Percentiles rank a stretch among this genome's conserved stretches.
Conservation (phyloP, 139 green algal species). For the Chlorella ohadii region DNA sequence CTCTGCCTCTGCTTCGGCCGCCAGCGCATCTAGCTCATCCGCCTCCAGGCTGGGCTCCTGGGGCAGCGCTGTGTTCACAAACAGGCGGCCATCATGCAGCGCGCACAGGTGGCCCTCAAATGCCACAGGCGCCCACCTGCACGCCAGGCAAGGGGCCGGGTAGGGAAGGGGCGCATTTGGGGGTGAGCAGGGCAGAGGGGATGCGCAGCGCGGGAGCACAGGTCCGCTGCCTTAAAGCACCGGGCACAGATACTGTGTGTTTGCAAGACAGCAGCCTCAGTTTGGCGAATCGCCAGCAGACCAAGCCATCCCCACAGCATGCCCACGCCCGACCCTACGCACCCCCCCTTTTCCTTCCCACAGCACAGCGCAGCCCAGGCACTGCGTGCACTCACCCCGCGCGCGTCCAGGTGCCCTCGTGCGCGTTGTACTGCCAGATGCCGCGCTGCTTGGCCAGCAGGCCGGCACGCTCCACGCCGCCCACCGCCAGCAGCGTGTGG, state of each 20-base stretch:
- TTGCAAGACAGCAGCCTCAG: no score
- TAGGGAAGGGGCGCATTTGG: not conserved
- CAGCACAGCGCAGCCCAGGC: no score
- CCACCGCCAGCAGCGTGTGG: slow-evolving; percentile 16
- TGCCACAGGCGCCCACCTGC: slow-evolving; percentile 11
- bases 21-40: not conserved
- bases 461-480: slow-evolving; percentile 11
- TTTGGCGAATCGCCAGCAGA: no score
- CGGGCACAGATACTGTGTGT: no score
- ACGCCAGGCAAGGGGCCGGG: not conserved
- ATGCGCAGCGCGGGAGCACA: no score
- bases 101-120: slow-evolving; percentile 16
- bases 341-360: no score
- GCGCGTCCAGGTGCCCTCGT: slow-evolving; percentile 8
- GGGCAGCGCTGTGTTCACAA: not conserved
- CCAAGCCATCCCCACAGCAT: no score
- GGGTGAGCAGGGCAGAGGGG: no score
- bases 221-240: no score
- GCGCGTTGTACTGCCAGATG: slow-evolving; percentile 20
- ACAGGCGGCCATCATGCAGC: slow-evolving; percentile 11
- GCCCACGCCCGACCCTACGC: no score
- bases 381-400: slow-evolving; percentile 27
- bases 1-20: not conserved
- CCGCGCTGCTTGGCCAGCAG: slow-evolving; percentile 12
- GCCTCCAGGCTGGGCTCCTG: not conserved